Evolutionary conservation across 768 basidiomycete species (phyloP).

Genomic region (Lentinula lateritia): DNA sequence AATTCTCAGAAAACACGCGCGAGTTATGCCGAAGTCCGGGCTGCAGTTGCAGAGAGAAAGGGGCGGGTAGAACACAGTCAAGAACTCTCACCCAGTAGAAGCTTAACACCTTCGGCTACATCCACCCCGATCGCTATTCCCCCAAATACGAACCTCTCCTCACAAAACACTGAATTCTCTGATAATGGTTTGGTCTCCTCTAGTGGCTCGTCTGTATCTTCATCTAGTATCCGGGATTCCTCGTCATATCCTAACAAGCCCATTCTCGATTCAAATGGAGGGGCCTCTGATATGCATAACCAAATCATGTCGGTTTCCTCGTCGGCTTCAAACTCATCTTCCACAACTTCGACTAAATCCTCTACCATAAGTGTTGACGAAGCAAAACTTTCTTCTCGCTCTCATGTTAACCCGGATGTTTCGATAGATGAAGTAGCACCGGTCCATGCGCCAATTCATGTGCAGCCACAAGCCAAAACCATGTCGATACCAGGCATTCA

Average conservation of each 20-base stretch:
- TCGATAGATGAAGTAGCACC: conserved; percentile 16
- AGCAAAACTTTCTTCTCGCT: conserved; percentile 15
- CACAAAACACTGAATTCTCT: background rate
- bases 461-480: conserved; percentile 72
- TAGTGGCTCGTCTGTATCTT: background rate
- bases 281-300: conserved; percentile 4
- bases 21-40: conserved; percentile 70
- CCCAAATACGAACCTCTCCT: background rate
- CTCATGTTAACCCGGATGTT: conserved; percentile 6
- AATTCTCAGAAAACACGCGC: conserved; percentile 39
- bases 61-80: conserved; percentile 25
- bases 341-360: conserved; percentile 16
- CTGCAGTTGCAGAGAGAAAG: conserved; percentile 66
- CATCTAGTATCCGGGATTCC: background rate
- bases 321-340: conserved; percentile 18
- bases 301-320: conserved; percentile 3
- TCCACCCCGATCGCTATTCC: conserved; percentile 14
- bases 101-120: conserved; percentile 7
- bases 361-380: conserved; percentile 28
- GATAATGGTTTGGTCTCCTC: background rate
- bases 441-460: conserved; percentile 50
- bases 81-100: conserved; percentile 16
- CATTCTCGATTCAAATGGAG: background rate
- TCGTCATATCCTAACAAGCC: background rate
- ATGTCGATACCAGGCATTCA: conserved; percentile 91